Conservation (phyloP, 2,329 filamentous ascomycete species). For the Paradendryphiella salina region DNA sequence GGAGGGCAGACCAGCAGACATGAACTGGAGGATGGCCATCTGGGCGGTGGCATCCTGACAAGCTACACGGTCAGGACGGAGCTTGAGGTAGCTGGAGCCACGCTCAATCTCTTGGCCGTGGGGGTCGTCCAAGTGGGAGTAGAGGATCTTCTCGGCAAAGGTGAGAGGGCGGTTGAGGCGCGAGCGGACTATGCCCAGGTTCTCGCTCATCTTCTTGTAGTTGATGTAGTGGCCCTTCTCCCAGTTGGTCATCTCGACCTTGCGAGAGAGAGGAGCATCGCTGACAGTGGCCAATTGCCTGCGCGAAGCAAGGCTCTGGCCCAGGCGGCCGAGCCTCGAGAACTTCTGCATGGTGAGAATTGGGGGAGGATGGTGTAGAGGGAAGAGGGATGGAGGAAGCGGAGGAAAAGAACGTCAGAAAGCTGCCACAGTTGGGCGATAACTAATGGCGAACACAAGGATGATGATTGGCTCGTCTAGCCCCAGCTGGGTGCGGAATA, state of each 20-base stretch:
- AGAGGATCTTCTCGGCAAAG: slow-evolving; percentile 97
- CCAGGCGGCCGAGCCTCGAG: slow-evolving; percentile 69
- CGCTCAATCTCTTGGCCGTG: slow-evolving; percentile 96
- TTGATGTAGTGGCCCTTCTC: slow-evolving; percentile 98
- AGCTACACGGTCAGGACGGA: slow-evolving; percentile 95
- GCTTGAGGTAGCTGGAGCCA: slow-evolving; percentile 92
- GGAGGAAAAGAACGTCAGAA: slow-evolving; percentile 44
- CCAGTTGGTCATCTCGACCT: slow-evolving; percentile 97
- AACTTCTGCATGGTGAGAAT: slow-evolving; percentile 67
- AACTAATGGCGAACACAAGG: slow-evolving; percentile 39
- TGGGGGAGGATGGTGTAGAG: slow-evolving; percentile 47
- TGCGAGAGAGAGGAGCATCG: slow-evolving; percentile 85
- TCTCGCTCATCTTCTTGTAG: slow-evolving; percentile 99
- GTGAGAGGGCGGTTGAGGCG: slow-evolving; percentile 92
- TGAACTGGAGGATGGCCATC: slow-evolving; percentile 99
- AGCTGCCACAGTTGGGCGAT: slow-evolving; percentile 40
- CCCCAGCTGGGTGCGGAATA: slow-evolving; percentile 32
- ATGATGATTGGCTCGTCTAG: slow-evolving; percentile 39
- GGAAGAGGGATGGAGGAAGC: slow-evolving; percentile 37
- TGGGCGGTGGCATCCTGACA: slow-evolving; percentile 99
- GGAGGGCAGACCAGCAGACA: slow-evolving; percentile 95
- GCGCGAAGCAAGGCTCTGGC: slow-evolving; percentile 66
- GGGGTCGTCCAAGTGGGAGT: slow-evolving; percentile 97
- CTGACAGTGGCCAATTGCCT: slow-evolving; percentile 77
- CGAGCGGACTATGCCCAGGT: slow-evolving; percentile 84